These are phyloP conservation scores for Lepraria neglecta DNA, from an alignment of 495 filamentous ascomycete species.

Conservation along the genomic window DNA sequence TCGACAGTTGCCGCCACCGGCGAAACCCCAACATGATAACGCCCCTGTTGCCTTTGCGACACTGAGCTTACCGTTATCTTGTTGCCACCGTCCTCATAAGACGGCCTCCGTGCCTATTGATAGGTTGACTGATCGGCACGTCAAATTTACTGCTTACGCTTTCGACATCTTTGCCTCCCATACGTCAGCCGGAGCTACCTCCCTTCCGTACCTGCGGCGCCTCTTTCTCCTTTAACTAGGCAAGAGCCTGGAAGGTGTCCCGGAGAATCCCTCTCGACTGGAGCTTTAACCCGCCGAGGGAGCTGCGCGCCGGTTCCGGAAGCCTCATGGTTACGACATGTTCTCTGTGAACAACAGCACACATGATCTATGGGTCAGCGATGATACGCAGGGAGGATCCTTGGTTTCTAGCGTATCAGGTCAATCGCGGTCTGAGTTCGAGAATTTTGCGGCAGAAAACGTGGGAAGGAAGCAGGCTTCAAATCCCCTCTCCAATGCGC, in stretches of 20 bases:
- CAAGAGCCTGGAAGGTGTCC: background rate
- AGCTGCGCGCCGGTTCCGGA: background rate
- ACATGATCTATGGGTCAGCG: conserved; percentile 22
- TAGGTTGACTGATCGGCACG: background rate
- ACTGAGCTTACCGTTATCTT: conserved; percentile 1
- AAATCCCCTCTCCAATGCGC: background rate
- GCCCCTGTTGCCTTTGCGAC: conserved; percentile 1
- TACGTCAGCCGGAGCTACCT: conserved; percentile 11
- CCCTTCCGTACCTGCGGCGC: background rate
- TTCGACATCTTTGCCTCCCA: conserved; percentile 9
- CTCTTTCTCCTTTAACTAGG: background rate
- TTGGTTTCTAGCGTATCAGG: conserved; percentile 13
- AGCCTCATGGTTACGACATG: background rate
- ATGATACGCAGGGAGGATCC: conserved; percentile 19
- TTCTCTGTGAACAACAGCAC: conserved; percentile 10
- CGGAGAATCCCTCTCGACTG: background rate
- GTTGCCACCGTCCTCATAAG: background rate
- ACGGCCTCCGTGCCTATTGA: background rate
- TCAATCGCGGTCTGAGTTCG: conserved; percentile 13
- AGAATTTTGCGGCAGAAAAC: conserved; percentile 19
- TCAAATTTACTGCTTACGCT: conserved; percentile 18
- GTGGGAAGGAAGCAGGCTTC: conserved; percentile 12
- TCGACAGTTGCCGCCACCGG: background rate
- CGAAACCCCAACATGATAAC: conserved; percentile 2
- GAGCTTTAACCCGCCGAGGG: background rate